These are phyloP conservation scores for Dothiorella sarmentorum DNA, from an alignment of 2,329 filamentous ascomycete genomes.

Conservation along the genomic window DNA sequence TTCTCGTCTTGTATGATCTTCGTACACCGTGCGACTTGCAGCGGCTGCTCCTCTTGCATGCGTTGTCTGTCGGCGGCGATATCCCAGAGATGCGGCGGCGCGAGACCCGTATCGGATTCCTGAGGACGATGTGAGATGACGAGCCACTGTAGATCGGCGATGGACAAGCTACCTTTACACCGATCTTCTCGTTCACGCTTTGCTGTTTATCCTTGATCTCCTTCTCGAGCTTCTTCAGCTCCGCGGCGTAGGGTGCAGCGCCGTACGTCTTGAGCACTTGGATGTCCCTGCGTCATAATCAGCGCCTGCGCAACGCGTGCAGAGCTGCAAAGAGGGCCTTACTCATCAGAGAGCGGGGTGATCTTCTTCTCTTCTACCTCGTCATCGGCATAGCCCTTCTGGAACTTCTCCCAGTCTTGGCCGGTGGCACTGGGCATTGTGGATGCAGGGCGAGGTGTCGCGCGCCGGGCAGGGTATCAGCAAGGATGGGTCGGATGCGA, in stretches of 20 bases:
- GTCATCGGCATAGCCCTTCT: conserved; percentile 94
- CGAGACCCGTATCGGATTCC: conserved; percentile 98
- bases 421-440: conserved; percentile 91
- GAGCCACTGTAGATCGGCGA: not conserved
- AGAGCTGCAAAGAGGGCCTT: conserved; percentile 38
- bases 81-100: conserved; percentile 98
- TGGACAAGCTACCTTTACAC: conserved; percentile 61
- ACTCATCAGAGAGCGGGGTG: conserved; percentile 94
- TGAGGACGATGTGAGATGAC: conserved; percentile 34
- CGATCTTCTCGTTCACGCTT: conserved; percentile 98
- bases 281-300: conserved; percentile 70
- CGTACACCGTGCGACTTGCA: conserved; percentile 96
- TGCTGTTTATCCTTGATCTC: conserved; percentile 99
- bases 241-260: conserved; percentile 88
- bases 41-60: conserved; percentile 96
- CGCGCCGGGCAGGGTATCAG: not conserved
- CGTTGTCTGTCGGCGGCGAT: conserved; percentile 95
- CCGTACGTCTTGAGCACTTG: conserved; percentile 99
- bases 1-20: conserved; percentile 99
- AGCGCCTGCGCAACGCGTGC: conserved; percentile 25
- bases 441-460: conserved; percentile 22
- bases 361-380: conserved; percentile 99
- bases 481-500: not conserved
- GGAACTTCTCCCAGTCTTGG: conserved; percentile 96
- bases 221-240: conserved; percentile 96